A percentile compares a stretch with the other conserved stretches of the same genome.
Evolutionary conservation across 305 asterid species (phyloP).

Genomic region (Monarda citriodora): DNA sequence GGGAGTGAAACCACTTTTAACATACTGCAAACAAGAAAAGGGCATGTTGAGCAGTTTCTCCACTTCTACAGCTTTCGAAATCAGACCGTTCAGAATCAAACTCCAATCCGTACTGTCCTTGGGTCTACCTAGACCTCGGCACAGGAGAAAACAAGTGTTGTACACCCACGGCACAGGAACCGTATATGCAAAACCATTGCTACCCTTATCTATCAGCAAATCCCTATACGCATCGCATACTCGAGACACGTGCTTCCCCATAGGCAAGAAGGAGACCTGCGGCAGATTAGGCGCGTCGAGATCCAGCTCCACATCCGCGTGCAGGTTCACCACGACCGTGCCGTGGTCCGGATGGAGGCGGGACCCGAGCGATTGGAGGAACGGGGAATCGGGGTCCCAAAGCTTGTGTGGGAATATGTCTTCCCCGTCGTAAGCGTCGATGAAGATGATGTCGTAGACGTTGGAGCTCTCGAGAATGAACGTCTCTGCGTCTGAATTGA

Average conservation of each 20-base stretch:
- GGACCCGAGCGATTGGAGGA: constrained; percentile 50
- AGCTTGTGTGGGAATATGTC: constrained; percentile 74
- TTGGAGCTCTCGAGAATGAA: constrained; percentile 52
- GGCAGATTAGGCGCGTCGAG: constrained; percentile 22
- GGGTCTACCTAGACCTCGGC: constrained; percentile 48
- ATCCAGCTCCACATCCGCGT: constrained; percentile 49
- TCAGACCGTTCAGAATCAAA: constrained; percentile 37
- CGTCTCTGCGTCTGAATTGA: constrained; percentile 74
- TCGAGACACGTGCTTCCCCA: constrained; percentile 52
- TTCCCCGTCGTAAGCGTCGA: constrained; percentile 90
- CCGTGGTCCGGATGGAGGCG: constrained; percentile 82
- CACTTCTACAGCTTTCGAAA: constrained; percentile 49
- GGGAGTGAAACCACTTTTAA: constrained; percentile 56
- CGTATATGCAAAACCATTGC: constrained; percentile 51
- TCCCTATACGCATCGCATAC: constrained; percentile 58
- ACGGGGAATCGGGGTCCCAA: constrained; percentile 71
- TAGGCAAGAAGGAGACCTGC: constrained; percentile 23
- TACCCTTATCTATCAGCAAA: constrained; percentile 36
- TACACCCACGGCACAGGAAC: constrained; percentile 88
- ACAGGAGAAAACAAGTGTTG: constrained; percentile 70
- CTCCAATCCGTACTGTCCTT: constrained; percentile 24
- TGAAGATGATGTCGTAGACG: constrained; percentile 66
- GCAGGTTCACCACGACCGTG: constrained; percentile 85
- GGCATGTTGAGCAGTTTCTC: constrained; percentile 59
- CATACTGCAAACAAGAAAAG: constrained; percentile 70